phyloP scores from a whole-genome alignment of 2,329 filamentous ascomycete species.

The Cladosporium colombiae region DNA sequence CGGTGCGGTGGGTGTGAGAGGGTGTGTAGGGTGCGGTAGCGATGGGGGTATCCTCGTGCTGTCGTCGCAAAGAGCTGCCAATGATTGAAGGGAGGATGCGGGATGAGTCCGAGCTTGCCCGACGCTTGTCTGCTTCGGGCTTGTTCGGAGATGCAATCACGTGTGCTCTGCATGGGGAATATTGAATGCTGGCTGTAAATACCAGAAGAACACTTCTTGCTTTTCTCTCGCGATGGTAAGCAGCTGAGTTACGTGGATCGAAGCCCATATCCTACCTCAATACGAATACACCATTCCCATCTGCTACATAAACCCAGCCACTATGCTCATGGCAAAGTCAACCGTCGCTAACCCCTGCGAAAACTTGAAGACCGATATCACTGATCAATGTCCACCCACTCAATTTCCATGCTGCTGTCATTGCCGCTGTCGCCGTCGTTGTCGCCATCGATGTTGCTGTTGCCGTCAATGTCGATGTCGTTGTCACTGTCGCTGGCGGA shows the following conservation, averaged over 20 bases:
- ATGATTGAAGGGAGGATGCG: constrained; percentile 10
- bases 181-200: neutral
- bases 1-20: constrained; percentile 16
- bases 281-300: neutral
- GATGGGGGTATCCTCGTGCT: constrained; percentile 14
- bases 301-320: neutral
- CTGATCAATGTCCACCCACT: neutral
- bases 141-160: neutral
- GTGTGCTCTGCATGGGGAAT: neutral
- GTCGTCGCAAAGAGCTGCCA: constrained; percentile 17
- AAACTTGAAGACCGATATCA: neutral
- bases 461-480: too few relatives aligned
- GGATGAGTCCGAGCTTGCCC: constrained; percentile 13
- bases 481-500: neutral
- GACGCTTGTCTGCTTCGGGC: constrained; percentile 5
- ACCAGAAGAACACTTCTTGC: neutral
- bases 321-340: neutral
- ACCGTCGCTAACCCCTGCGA: neutral
- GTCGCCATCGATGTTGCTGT: too few relatives aligned
- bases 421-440: too few relatives aligned
- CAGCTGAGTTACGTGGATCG: neutral
- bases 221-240: neutral
- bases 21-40: constrained; percentile 17
- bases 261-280: neutral
- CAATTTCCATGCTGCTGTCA: neutral